A percentile compares a stretch with the other conserved stretches of the same genome.
Evolutionary conservation across 73 alveolate genomes (phyloP).

Genomic region (Tetrahymena elliotti): DNA sequence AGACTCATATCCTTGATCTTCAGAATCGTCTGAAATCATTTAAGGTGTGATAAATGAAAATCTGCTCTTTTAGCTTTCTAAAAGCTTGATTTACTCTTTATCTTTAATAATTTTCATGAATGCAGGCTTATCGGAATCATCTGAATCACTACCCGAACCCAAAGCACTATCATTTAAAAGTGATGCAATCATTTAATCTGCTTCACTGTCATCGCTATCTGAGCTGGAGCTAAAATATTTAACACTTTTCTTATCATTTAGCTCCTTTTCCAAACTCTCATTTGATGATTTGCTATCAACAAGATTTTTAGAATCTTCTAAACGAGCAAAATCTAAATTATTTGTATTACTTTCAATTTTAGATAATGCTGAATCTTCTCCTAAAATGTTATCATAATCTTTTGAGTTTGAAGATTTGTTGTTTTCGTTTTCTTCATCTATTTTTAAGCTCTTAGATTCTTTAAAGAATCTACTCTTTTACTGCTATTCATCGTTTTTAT

Average conservation of each 20-base stretch:
- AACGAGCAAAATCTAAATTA: background rate
- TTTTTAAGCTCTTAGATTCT: background rate
- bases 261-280: background rate
- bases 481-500: background rate
- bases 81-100: background rate
- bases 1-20: background rate
- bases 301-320: background rate
- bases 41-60: background rate
- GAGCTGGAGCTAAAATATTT: background rate
- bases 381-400: background rate
- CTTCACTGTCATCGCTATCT: background rate
- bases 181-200: background rate
- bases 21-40: background rate
- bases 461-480: background rate
- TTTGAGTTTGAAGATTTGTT: background rate
- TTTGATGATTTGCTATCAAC: background rate
- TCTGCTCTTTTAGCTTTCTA: background rate
- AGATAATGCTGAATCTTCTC: background rate
- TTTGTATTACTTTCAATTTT: background rate
- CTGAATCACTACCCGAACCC: background rate
- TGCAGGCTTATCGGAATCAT: background rate
- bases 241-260: background rate
- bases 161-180: background rate
- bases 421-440: background rate
- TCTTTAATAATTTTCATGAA: background rate